Conservation (phyloP, 768 basidiomycete species). For the Tricholoma sp. region DNA sequence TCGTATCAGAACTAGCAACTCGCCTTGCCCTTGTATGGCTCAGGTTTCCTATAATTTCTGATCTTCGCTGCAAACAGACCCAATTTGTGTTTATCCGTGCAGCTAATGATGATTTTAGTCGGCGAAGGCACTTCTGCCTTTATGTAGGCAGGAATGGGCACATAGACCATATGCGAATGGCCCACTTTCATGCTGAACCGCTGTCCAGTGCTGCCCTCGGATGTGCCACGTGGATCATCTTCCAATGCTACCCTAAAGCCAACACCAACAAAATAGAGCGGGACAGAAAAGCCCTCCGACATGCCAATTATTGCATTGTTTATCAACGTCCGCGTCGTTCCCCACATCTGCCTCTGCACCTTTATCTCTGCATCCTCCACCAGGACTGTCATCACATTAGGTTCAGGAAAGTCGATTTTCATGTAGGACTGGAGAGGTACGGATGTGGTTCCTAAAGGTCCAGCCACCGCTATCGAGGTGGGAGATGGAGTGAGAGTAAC, state of each 20-base stretch:
- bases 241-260: slow-evolving; percentile 90
- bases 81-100: slow-evolving; percentile 84
- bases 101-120: slow-evolving; percentile 77
- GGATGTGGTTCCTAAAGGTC: slow-evolving; percentile 42
- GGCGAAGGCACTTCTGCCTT: slow-evolving; percentile 74
- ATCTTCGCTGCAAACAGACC: slow-evolving; percentile 88
- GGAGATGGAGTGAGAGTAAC: slow-evolving; percentile 38
- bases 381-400: slow-evolving; percentile 35
- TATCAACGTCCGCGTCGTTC: slow-evolving; percentile 87
- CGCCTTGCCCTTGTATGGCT: slow-evolving; percentile 98
- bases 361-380: slow-evolving; percentile 68
- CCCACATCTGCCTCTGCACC: slow-evolving; percentile 89
- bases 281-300: slow-evolving; percentile 79
- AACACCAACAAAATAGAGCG: slow-evolving; percentile 89
- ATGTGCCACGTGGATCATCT: slow-evolving; percentile 61
- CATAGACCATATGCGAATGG: slow-evolving; percentile 81
- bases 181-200: slow-evolving; percentile 90
- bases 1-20: slow-evolving; percentile 20
- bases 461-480: slow-evolving; percentile 36
- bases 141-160: slow-evolving; percentile 80
- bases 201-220: slow-evolving; percentile 54
- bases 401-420: slow-evolving; percentile 35
- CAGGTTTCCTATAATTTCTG: slow-evolving; percentile 79
- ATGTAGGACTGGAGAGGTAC: slow-evolving; percentile 44
- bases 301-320: slow-evolving; percentile 88